Evolutionary conservation across 1,284 basidiomycete species (phyloP), one percentile per base, ranked within the genome.

Genomic region (Neotropicomus parvogracilis): DNA sequence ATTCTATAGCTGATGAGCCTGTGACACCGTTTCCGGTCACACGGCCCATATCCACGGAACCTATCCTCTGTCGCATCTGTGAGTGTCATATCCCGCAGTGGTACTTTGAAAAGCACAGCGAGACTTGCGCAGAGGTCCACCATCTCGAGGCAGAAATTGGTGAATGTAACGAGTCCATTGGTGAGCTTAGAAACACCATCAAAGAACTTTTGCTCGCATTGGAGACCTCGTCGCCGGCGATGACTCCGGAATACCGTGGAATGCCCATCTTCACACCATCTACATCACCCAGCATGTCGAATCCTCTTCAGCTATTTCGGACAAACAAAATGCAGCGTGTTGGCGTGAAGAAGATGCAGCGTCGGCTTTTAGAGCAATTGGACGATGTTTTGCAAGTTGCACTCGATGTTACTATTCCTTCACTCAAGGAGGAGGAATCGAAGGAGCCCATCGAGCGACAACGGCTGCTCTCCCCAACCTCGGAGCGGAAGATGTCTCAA

Each of bases 71-170:
- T 72, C 91, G 97, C 40, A 99, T 99, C 56, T 99, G 97, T 75
- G 97, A 99, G 70, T 85, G 90, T 60, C 87, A 91, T 60, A 88
- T 99, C 46, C 95, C 97, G 2, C 89, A 95, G 50, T 99, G 97
- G 95, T 99, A 95, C 74, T 99, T 99, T 65, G 97, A 98, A 71
- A 98, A 98, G 74, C 97, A 99, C 75, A 98, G 95, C 75, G 97
- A 99, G 72, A 99, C 95, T 10, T 99, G 97, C 67, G 92, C 86
- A 59, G 97, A 98, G 70, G 88, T 93, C 1, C 97, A 99, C 69
- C 85, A 93, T 37, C 77, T 99, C 54, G 97, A 99, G 70, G 93
- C 95, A 34, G 94, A 97, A 70, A 94, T 99, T 54, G 75, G 80
- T 26, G 90, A 94, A 62, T 91, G 88, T 73, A 97, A 99, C 71